phyloP scores from a whole-genome alignment of 306 rosid species.

The Cajanus cajan region DNA sequence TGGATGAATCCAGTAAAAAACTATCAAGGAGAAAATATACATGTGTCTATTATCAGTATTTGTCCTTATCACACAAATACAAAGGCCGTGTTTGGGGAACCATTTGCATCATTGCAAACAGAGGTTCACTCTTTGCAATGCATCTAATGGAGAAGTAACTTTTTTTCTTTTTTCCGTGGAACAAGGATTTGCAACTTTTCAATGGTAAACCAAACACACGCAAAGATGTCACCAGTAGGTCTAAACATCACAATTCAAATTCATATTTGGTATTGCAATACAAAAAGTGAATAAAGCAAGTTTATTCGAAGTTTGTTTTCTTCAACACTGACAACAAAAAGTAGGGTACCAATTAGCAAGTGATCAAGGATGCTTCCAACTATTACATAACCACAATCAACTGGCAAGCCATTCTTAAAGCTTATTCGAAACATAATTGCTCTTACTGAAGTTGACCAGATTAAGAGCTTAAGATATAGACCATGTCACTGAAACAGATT shows the following conservation, averaged over 20 bases:
- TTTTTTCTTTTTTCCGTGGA: no score
- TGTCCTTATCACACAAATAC: neutral
- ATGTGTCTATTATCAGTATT: neutral
- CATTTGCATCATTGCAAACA: no score
- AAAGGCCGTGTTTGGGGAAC: no score
- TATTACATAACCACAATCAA: constrained; percentile 7
- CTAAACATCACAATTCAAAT: neutral
- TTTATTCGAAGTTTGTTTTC: neutral
- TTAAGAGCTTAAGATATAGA: neutral
- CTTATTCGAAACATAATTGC: neutral
- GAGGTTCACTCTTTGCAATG: no score
- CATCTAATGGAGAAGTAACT: no score
- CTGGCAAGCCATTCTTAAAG: neutral
- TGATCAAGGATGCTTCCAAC: constrained; percentile 17
- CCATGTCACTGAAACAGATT: constrained; percentile 1
- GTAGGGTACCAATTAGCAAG: constrained; percentile 17
- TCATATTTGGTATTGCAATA: neutral
- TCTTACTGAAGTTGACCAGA: constrained; percentile 15
- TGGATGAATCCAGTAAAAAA: neutral
- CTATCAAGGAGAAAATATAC: neutral
- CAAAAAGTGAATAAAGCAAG: neutral
- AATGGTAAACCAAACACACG: no score
- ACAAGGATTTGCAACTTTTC: no score
- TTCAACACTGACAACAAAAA: constrained; percentile 9
- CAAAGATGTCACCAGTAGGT: neutral